Evolutionary conservation across 805 yeast genomes (phyloP).

Genomic region (Saturnispora serradocipensis): DNA sequence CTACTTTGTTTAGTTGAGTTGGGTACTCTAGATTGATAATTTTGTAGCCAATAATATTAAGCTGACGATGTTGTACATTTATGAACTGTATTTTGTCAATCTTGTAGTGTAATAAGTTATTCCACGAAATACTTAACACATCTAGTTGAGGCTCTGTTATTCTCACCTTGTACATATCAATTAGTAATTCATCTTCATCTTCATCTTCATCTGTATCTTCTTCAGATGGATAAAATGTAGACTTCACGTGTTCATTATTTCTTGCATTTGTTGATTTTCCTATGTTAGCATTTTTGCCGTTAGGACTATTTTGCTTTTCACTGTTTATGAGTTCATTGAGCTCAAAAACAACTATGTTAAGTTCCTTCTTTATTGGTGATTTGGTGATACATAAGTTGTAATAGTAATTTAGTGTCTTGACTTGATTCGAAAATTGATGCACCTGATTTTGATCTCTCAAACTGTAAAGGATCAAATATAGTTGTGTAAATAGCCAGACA

Average conservation of each 20-base stretch:
- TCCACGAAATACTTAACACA: background rate
- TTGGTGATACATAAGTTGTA: background rate
- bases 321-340: background rate
- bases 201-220: constrained; percentile 12
- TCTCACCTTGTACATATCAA: background rate
- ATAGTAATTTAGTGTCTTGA: background rate
- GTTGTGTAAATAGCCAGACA: background rate
- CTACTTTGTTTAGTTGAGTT: background rate
- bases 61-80: constrained; percentile 3
- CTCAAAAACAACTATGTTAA: background rate
- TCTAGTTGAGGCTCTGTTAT: background rate
- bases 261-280: background rate
- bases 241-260: background rate
- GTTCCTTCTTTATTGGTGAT: background rate
- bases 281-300: background rate
- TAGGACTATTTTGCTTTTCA: background rate
- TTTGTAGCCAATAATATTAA: background rate
- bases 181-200: constrained; percentile 14
- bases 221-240: constrained; percentile 12
- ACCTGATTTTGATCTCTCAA: background rate
- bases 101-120: background rate
- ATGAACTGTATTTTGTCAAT: constrained; percentile 5
- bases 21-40: constrained; percentile 6
- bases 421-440: background rate
- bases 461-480: background rate